Evolutionary conservation across 345 rosid species (phyloP).

Genomic region (Cardamine resedifolia): DNA sequence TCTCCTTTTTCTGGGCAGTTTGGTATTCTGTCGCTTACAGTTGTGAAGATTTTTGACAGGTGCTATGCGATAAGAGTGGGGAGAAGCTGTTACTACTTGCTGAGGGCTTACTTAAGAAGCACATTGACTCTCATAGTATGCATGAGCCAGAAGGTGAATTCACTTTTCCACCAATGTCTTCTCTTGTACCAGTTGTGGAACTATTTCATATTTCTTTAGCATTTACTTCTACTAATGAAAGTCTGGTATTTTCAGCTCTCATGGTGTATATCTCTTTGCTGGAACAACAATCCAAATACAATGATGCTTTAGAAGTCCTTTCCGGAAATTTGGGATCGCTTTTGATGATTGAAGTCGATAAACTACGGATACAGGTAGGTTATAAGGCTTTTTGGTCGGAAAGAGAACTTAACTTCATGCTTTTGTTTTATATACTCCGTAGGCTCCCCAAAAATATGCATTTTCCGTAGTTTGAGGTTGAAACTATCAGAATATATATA

Average conservation of each 20-base stretch:
- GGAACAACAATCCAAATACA: constrained; percentile 83
- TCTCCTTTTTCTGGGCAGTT: neutral
- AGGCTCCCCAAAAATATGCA: neutral
- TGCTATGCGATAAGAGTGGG: constrained; percentile 79
- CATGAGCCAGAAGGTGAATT: constrained; percentile 91
- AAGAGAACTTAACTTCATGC: neutral
- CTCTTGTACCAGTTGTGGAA: constrained; percentile 6
- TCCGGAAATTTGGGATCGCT: constrained; percentile 87
- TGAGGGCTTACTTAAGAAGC: constrained; percentile 94
- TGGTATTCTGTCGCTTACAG: constrained; percentile 26
- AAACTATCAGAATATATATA: neutral
- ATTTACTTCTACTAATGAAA: constrained; percentile 18
- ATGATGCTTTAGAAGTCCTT: constrained; percentile 78
- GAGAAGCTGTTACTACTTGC: constrained; percentile 84
- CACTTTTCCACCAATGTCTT: constrained; percentile 19
- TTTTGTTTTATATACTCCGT: neutral
- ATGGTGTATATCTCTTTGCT: constrained; percentile 83
- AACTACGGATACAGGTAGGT: constrained; percentile 83
- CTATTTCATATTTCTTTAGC: neutral
- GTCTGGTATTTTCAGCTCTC: constrained; percentile 63
- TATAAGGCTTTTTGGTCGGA: constrained; percentile 31
- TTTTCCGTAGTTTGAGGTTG: neutral
- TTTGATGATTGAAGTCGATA: constrained; percentile 85
- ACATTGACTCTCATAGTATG: constrained; percentile 80
- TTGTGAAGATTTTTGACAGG: constrained; percentile 46